Evolutionary conservation across 2,329 filamentous ascomycete species (phyloP), one percentile per base, ranked within the genome.

Genomic region (Aureobasidium melanogenum): DNA sequence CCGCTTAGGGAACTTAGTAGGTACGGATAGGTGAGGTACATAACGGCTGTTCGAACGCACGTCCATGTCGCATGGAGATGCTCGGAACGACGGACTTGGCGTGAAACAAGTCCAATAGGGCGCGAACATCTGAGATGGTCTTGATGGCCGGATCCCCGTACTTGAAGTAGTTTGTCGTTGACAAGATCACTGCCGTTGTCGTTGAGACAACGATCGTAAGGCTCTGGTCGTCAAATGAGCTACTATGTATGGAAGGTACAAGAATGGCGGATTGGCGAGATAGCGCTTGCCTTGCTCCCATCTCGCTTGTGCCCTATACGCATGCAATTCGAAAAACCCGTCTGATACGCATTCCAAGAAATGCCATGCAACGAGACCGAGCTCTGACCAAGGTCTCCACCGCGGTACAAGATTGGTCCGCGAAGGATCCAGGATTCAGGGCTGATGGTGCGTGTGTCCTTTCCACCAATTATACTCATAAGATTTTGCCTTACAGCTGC

Each of bases 21-120:
- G 38, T 44, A 26, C 14, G 4, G 4, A 46, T 46, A 46, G 24
- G 43, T 5, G 7, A 17, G 17, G 14, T 57, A 24, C 54, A 36
- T 26, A 58, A 58, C 43, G 32, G 55, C 32, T 28, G 55, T 58
- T 48, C 55, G 22, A 32, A 58, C 34, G 55, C 54, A 57, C 55
- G 43, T 39, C 17, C 43, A 30, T n/a, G 22, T 1, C 15, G 22
- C 15, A 58, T 47, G 43, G 55, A 58, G 9, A 58, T 58, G 55
- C 55, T 58, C 55, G 55, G 55, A 17, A 7, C 22, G n/a, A 57
- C 7, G 15, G 19, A 12, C 12, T 30, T 8, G 38, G n/a, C 28
- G 3, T 26, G 28, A 44, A 41, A n/a, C 36, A 4, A 22, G 39
- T 24, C 39, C 39, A 12, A 43, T 24, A 36, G 14, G 30, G 26